phyloP scores from a whole-genome alignment of 179 eudicot genomes.

The Drosera spatulata region DNA sequence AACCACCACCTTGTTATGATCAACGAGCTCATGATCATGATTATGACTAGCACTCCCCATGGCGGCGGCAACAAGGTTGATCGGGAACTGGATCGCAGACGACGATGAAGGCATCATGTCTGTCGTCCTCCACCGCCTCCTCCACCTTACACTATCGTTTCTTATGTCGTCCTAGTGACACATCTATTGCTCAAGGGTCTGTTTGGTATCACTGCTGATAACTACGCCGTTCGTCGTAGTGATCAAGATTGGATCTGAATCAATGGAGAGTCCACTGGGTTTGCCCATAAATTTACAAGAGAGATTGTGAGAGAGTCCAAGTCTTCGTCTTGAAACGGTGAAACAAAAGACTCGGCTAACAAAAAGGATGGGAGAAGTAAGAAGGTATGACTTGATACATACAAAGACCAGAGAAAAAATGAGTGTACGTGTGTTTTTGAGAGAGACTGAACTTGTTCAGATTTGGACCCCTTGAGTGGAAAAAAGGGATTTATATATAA shows the following conservation, averaged over 20 bases:
- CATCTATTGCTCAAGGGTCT: no score
- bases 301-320: background rate
- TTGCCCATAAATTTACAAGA: constrained; percentile 1
- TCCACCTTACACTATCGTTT: background rate
- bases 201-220: no score
- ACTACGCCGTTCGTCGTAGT: no score
- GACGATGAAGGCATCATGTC: constrained; percentile 1
- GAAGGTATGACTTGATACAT: background rate
- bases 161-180: no score
- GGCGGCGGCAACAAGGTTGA: background rate
- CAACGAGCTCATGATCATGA: background rate
- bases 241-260: constrained; percentile 4
- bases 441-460: no score
- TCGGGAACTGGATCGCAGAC: constrained; percentile 3
- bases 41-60: background rate
- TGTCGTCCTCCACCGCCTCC: background rate
- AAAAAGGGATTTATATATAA: no score
- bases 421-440: no score
- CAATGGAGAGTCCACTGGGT: constrained; percentile 10
- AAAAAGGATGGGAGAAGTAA: background rate
- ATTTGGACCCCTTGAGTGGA: no score
- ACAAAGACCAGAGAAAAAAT: no score
- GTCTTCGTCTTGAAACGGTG: constrained; percentile 2
- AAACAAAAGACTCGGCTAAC: background rate
- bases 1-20: background rate